These are phyloP conservation scores for Cutaneotrichosporon cutaneum DNA, from an alignment of 1,284 basidiomycete species.

Conservation along the genomic window DNA sequence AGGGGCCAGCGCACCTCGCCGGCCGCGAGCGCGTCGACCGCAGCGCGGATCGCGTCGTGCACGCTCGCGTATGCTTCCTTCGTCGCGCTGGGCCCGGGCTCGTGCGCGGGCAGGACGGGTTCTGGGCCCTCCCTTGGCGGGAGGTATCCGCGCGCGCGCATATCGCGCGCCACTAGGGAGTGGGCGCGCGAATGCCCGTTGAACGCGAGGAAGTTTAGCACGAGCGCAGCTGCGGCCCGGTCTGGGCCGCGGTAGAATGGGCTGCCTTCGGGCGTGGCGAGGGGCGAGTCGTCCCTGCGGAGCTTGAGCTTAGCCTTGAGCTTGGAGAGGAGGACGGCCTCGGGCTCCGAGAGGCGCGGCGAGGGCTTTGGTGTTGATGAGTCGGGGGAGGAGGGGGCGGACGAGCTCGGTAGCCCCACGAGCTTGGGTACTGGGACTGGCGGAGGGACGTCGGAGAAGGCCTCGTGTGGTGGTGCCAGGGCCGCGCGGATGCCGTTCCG, in stretches of 20 bases:
- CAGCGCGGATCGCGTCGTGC: slow-evolving; percentile 1
- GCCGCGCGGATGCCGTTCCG: slow-evolving; percentile 24
- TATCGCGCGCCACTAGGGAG: slow-evolving; percentile 14
- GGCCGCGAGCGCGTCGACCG: neutral
- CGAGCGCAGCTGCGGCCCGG: slow-evolving; percentile 63
- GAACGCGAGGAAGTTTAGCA: slow-evolving; percentile 74
- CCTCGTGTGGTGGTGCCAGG: slow-evolving; percentile 1
- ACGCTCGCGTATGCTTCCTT: neutral
- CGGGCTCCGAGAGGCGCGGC: slow-evolving; percentile 1
- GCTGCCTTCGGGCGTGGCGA: neutral
- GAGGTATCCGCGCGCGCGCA: slow-evolving; percentile 26
- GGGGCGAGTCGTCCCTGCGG: neutral
- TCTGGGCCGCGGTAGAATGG: slow-evolving; percentile 12
- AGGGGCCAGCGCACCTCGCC: slow-evolving; percentile 6
- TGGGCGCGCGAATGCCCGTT: slow-evolving; percentile 69
- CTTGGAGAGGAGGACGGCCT: slow-evolving; percentile 2
- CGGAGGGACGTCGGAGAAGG: slow-evolving; percentile 11
- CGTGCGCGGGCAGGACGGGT: neutral
- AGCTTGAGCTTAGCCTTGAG: neutral
- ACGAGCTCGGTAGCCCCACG: slow-evolving; percentile 12
- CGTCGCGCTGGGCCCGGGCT: neutral
- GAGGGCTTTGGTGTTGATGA: neutral
- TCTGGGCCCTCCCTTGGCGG: neutral
- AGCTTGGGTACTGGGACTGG: slow-evolving; percentile 12
- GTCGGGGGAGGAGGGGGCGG: neutral